Percentiles rank a stretch among this genome's conserved stretches.
Evolutionary conservation across 139 green algal genomes (phyloP).

Genomic region (Coelastrella sp.): DNA sequence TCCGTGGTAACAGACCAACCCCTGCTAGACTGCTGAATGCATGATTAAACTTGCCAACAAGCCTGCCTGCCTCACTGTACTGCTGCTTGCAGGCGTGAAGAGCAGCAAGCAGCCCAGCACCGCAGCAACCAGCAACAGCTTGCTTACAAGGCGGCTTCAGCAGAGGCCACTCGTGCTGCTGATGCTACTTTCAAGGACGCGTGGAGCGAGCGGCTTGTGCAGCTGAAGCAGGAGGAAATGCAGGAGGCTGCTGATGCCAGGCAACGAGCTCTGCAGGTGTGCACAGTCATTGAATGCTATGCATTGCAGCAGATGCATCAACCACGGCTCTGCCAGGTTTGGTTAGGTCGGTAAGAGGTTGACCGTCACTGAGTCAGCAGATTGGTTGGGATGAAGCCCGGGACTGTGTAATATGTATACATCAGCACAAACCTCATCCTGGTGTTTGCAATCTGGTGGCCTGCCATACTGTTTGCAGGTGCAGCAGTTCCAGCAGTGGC

Average conservation of each 20-base stretch:
- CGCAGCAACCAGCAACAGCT: constrained; percentile 64
- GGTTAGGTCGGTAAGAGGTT: no score
- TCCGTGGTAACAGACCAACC: no score
- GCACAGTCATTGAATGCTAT: neutral
- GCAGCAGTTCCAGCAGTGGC: constrained; percentile 46
- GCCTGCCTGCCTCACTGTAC: neutral
- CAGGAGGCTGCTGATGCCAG: constrained; percentile 60
- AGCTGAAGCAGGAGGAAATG: constrained; percentile 67
- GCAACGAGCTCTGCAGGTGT: constrained; percentile 40
- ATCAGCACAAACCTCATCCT: neutral
- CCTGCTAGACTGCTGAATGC: no score
- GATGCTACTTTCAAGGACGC: constrained; percentile 58
- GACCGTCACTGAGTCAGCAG: neutral
- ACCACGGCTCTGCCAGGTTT: no score
- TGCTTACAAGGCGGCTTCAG: constrained; percentile 43
- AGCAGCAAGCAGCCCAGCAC: constrained; percentile 32
- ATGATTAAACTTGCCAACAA: no score
- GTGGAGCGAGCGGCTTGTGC: constrained; percentile 60
- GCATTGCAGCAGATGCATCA: neutral
- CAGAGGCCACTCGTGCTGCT: constrained; percentile 41
- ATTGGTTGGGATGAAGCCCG: neutral
- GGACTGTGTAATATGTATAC: neutral
- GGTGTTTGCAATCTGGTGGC: neutral
- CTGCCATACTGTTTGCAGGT: neutral
- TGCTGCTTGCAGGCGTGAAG: constrained; percentile 1